phyloP scores from a whole-genome alignment of 78 protist species.

The Dictyostelium intermedium region DNA sequence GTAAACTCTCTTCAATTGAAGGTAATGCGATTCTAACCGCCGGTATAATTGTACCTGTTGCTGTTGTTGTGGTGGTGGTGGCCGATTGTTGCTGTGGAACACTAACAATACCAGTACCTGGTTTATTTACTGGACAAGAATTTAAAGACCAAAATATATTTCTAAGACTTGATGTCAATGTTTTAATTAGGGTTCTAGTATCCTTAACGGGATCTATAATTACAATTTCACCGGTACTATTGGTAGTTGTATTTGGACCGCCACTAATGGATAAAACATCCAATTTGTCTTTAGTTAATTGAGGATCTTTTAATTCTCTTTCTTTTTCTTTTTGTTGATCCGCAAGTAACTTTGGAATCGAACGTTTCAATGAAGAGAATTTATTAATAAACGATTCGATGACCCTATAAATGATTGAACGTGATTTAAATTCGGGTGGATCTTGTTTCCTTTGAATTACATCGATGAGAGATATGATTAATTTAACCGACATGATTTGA shows the following conservation, averaged over 20 bases:
- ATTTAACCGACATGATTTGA: slow-evolving; percentile 92
- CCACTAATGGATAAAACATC: background rate
- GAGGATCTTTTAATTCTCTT: background rate
- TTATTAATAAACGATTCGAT: slow-evolving; percentile 87
- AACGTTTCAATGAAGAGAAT: slow-evolving; percentile 72
- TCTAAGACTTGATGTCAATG: slow-evolving; percentile 89
- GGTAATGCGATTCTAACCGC: background rate
- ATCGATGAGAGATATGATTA: slow-evolving; percentile 93
- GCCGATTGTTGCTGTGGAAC: background rate
- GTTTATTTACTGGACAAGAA: background rate
- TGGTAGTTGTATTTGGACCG: background rate
- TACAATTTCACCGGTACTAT: background rate
- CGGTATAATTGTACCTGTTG: background rate
- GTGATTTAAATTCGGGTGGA: slow-evolving; percentile 30
- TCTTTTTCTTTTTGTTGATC: background rate
- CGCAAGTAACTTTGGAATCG: slow-evolving; percentile 74
- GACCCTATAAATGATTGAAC: slow-evolving; percentile 83
- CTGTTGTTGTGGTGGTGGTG: background rate
- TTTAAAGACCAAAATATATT: slow-evolving; percentile 89
- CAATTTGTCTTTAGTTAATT: background rate
- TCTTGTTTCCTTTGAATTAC: slow-evolving; percentile 61
- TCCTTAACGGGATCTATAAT: slow-evolving; percentile 67
- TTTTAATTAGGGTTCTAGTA: slow-evolving; percentile 68
- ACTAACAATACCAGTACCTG: background rate
- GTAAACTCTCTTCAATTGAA: slow-evolving; percentile 46